Conservation (phyloP, 495 filamentous ascomycete species). For the Penicillium tannophilum region DNA sequence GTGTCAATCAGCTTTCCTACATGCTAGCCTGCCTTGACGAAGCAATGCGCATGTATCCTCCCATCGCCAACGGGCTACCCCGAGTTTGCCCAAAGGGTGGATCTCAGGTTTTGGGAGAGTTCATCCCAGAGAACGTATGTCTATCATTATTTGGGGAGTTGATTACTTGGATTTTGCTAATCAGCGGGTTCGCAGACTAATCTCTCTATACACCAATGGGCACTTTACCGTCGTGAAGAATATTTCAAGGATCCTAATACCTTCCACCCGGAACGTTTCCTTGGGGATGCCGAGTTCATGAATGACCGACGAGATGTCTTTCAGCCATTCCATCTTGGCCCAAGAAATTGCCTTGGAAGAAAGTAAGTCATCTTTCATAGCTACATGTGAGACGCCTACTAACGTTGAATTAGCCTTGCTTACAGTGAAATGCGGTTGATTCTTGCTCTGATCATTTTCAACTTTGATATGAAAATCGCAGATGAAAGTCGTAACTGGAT, state of each 20-base stretch:
- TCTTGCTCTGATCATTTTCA: slow-evolving; percentile 39
- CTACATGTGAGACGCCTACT: neutral
- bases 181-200: slow-evolving; percentile 38
- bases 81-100: slow-evolving; percentile 50
- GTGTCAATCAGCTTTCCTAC: slow-evolving; percentile 51
- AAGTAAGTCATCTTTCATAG: slow-evolving; percentile 43
- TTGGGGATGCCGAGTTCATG: slow-evolving; percentile 34
- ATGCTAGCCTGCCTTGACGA: slow-evolving; percentile 60
- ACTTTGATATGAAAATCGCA: slow-evolving; percentile 42
- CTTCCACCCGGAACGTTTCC: slow-evolving; percentile 56
- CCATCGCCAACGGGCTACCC: slow-evolving; percentile 49
- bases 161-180: neutral
- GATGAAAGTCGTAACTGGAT: slow-evolving; percentile 40
- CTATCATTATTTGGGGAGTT: neutral
- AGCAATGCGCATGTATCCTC: slow-evolving; percentile 60
- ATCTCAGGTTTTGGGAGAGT: slow-evolving; percentile 47
- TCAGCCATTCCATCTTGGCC: slow-evolving; percentile 59
- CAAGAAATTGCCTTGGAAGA: slow-evolving; percentile 61
- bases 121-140: slow-evolving; percentile 38
- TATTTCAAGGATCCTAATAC: slow-evolving; percentile 50
- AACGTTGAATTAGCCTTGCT: slow-evolving; percentile 34
- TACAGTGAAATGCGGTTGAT: slow-evolving; percentile 45
- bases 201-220: slow-evolving; percentile 52
- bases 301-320: slow-evolving; percentile 47
- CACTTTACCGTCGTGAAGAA: slow-evolving; percentile 40